Base-by-base conservation (phyloP, 2,329 filamentous ascomycete genomes). In the Scopulariopsis brevicaulis region DNA sequence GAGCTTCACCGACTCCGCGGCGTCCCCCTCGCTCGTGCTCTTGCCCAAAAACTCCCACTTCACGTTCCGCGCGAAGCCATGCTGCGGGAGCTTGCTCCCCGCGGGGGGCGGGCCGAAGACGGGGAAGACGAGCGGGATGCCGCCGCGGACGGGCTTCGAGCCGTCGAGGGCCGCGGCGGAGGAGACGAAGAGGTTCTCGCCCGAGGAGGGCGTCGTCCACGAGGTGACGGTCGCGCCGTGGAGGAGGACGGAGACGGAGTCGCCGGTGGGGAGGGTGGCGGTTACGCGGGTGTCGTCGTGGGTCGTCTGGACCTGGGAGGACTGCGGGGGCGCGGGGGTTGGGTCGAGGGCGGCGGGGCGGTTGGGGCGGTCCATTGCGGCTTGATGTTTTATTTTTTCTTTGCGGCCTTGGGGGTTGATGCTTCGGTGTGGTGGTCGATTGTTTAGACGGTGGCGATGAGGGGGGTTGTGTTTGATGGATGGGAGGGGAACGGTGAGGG, bases 41-140 rank as follows among this genome's bases (percentile, higher is more conserved):
- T 93, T 95, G 68, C 92, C 92, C 56, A 99, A 80, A 70, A 94
- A 96, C 71, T 97, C 92, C 94, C 94, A 99, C 62, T 82, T 82
- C 53, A 86, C 89, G 67, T 83, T 92, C 65, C 94, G 90, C 46
- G 93, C 94, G 73, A 99, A 96, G 64, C 94, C 94, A 75, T 97
- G 94, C 74, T 96, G 92, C 3, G 92, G 86, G 28, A 99, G 86
- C 63, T 82, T 76, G 56, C 83, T 83, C 70, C 92, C 85, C 63
- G 85, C 79, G 56, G 89, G 85, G 14, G 87, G 83, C 48, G 87
- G 87, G 34, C 94, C 94, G 69, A 99, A 99, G 69, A 96, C 92
- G 10, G 93, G 93, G 69, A 96, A 97, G 40, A 96, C 91, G 56
- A 97, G 75, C 4, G 93, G 93, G 65, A 97, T 90, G 15, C 93